phyloP scores from a whole-genome alignment of 148 eudicot species.

The Polygonum aviculare region DNA sequence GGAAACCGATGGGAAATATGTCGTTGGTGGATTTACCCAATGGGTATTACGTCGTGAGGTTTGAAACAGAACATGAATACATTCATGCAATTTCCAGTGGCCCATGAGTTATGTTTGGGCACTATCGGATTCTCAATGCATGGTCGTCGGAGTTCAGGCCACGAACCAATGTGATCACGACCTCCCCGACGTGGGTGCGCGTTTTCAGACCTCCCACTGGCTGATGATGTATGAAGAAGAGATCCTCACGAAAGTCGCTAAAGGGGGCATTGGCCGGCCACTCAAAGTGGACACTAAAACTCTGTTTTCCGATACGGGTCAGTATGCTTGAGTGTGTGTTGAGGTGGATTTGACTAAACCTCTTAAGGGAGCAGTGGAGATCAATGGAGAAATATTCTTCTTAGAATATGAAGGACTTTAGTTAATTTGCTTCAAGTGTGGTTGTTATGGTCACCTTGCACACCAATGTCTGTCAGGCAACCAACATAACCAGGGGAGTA shows the following conservation, averaged over 20 bases:
- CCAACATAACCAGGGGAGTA: too few species aligned
- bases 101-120: neutral
- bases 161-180: neutral
- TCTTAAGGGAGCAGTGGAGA: neutral
- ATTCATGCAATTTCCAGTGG: neutral
- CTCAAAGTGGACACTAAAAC: neutral
- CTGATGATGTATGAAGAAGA: neutral
- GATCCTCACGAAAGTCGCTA: neutral
- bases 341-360: neutral
- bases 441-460: too few species aligned
- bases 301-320: neutral
- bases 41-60: neutral
- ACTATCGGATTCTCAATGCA: neutral
- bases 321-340: neutral
- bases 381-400: neutral
- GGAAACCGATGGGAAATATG: neutral
- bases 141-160: neutral
- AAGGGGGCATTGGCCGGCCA: neutral
- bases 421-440: too few species aligned
- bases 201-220: neutral
- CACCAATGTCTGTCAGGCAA: too few species aligned
- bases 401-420: too few species aligned
- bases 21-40: neutral
- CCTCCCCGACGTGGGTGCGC: neutral
- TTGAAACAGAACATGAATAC: neutral